phyloP scores from a whole-genome alignment of 2,329 filamentous ascomycete species.

The Paracoccidioides lutzii region DNA sequence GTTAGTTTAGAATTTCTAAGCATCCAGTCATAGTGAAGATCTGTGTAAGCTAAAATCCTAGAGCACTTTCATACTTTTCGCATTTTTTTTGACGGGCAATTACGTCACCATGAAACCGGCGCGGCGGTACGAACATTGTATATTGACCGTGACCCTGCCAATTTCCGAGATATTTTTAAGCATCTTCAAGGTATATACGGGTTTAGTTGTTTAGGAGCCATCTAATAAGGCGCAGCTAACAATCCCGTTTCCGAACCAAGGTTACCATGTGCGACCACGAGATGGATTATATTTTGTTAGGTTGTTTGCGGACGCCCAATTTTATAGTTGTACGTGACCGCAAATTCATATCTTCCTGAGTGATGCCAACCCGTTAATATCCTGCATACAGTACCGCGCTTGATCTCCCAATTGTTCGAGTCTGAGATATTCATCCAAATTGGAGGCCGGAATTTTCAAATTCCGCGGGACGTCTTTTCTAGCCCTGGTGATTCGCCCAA shows the following conservation, averaged over 20 bases:
- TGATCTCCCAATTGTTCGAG: slow-evolving; percentile 83
- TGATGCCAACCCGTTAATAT: neutral
- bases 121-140: slow-evolving; percentile 64
- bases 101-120: slow-evolving; percentile 50
- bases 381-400: slow-evolving; percentile 55
- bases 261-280: slow-evolving; percentile 72
- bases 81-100: slow-evolving; percentile 83
- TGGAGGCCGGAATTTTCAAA: slow-evolving; percentile 74
- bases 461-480: slow-evolving; percentile 76
- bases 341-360: neutral
- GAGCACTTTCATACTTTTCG: slow-evolving; percentile 93
- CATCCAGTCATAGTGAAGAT: neutral
- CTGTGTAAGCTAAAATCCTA: slow-evolving; percentile 37
- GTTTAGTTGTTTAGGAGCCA: neutral
- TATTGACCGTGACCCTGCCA: slow-evolving; percentile 83
- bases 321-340: slow-evolving; percentile 59
- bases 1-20: slow-evolving; percentile 33
- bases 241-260: slow-evolving; percentile 18
- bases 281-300: slow-evolving; percentile 83
- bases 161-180: slow-evolving; percentile 77
- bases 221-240: neutral
- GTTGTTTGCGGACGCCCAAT: slow-evolving; percentile 87
- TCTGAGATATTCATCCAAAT: slow-evolving; percentile 88
- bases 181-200: slow-evolving; percentile 58
- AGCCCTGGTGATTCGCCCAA: slow-evolving; percentile 84